A percentile compares a stretch with the other conserved stretches of the same genome.
These are phyloP conservation scores for Acer campestre DNA, from an alignment of 345 rosid genomes.

Conservation along the genomic window DNA sequence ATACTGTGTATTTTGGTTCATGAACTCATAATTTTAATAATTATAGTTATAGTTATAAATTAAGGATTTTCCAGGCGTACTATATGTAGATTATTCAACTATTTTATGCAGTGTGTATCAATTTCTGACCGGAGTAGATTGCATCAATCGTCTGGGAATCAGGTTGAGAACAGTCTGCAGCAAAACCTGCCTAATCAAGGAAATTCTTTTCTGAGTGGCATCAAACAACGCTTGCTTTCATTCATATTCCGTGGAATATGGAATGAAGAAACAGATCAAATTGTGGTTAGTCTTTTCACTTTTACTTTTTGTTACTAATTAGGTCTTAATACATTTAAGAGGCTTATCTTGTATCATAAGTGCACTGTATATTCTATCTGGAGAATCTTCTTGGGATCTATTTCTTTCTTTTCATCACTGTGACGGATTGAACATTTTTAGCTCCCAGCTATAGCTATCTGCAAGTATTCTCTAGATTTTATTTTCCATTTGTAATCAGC, in stretches of 20 bases:
- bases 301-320: constrained; percentile 8
- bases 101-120: constrained; percentile 48
- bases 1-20: background rate
- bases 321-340: constrained; percentile 1
- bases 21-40: constrained; percentile 5
- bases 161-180: constrained; percentile 42
- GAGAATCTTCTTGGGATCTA: no score
- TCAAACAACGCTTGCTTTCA: constrained; percentile 92
- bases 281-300: constrained; percentile 52
- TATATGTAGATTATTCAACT: constrained; percentile 11
- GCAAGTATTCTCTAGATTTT: background rate
- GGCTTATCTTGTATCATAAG: background rate
- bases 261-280: constrained; percentile 73
- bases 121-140: constrained; percentile 50
- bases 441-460: background rate
- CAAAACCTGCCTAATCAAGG: constrained; percentile 31
- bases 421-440: background rate
- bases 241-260: constrained; percentile 81
- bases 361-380: background rate
- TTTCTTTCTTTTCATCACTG: background rate
- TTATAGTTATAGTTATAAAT: background rate
- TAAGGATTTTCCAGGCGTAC: background rate
- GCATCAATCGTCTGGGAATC: constrained; percentile 43
- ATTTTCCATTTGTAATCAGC: background rate
- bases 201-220: constrained; percentile 67